These are phyloP conservation scores for Suillus ampliporus DNA, from an alignment of 768 basidiomycete species.

Conservation along the genomic window DNA sequence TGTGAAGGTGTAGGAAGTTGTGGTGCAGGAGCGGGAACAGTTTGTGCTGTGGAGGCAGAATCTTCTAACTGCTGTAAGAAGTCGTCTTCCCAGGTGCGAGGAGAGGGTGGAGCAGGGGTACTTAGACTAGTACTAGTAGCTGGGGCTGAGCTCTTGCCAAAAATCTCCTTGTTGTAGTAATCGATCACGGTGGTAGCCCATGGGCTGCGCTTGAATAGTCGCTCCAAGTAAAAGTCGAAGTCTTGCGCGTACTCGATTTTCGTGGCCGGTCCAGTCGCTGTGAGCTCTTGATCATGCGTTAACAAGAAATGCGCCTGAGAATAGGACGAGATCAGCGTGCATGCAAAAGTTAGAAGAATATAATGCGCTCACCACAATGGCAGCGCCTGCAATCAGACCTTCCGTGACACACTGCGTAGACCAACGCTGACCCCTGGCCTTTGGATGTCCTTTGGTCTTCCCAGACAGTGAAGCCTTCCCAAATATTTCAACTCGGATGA, in stretches of 20 bases:
- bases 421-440: constrained; percentile 9
- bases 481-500: neutral
- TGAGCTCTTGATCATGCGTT: neutral
- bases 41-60: neutral
- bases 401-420: constrained; percentile 1
- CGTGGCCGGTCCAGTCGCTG: neutral
- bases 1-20: neutral
- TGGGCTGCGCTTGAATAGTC: constrained; percentile 5
- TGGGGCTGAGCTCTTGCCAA: neutral
- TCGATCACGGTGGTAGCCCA: constrained; percentile 1
- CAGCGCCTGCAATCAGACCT: constrained; percentile 1
- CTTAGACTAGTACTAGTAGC: constrained; percentile 2
- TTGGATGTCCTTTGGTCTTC: constrained; percentile 1
- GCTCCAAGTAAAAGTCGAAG: constrained; percentile 10
- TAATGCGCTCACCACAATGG: neutral
- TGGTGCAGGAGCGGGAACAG: neutral
- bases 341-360: neutral
- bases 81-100: constrained; percentile 3
- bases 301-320: neutral
- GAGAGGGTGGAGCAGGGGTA: neutral
- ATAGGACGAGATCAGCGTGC: neutral
- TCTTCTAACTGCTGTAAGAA: constrained; percentile 2
- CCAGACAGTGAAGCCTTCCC: constrained; percentile 2
- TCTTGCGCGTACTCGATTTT: constrained; percentile 1
- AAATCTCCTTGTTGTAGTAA: neutral